phyloP scores from a whole-genome alignment of 2,329 filamentous ascomycete genomes.

The Xylaria multiplex region DNA sequence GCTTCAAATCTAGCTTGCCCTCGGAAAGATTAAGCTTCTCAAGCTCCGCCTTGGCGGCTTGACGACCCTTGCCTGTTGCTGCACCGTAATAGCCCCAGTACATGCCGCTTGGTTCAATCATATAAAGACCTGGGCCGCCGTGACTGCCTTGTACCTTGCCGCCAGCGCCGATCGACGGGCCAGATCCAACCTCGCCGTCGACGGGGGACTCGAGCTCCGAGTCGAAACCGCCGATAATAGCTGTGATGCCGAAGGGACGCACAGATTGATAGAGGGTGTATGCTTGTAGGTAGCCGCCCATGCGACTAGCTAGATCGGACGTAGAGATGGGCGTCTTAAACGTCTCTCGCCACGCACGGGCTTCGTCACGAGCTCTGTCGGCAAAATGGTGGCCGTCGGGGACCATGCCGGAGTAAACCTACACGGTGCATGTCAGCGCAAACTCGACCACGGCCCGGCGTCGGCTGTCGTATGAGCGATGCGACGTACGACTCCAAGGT shows the following conservation, averaged over 20 bases:
- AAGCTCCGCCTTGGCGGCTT: slow-evolving; percentile 96
- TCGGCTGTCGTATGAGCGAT: not conserved
- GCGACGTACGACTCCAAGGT: slow-evolving; percentile 85
- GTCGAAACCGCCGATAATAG: slow-evolving; percentile 94
- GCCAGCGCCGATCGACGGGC: slow-evolving; percentile 81
- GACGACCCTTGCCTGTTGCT: slow-evolving; percentile 94
- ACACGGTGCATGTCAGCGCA: slow-evolving; percentile 20
- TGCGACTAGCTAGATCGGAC: slow-evolving; percentile 86
- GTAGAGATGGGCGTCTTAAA: slow-evolving; percentile 96
- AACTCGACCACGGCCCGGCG: not conserved
- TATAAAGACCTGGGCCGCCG: slow-evolving; percentile 94
- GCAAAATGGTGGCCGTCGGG: slow-evolving; percentile 96
- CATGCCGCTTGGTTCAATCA: slow-evolving; percentile 96
- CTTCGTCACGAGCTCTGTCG: slow-evolving; percentile 92
- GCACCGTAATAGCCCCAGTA: slow-evolving; percentile 99
- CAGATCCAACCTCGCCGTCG: slow-evolving; percentile 88
- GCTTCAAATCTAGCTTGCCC: slow-evolving; percentile 78
- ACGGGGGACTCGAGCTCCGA: slow-evolving; percentile 85
- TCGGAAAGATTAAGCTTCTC: slow-evolving; percentile 93
- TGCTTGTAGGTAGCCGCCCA: slow-evolving; percentile 95
- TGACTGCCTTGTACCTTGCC: slow-evolving; percentile 80
- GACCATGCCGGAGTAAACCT: slow-evolving; percentile 94
- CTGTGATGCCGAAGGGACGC: slow-evolving; percentile 94
- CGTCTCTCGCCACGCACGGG: slow-evolving; percentile 86
- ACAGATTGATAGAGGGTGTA: slow-evolving; percentile 98